phyloP scores from a whole-genome alignment of 2,329 filamentous ascomycete genomes.

The Penicillium nordicum region DNA sequence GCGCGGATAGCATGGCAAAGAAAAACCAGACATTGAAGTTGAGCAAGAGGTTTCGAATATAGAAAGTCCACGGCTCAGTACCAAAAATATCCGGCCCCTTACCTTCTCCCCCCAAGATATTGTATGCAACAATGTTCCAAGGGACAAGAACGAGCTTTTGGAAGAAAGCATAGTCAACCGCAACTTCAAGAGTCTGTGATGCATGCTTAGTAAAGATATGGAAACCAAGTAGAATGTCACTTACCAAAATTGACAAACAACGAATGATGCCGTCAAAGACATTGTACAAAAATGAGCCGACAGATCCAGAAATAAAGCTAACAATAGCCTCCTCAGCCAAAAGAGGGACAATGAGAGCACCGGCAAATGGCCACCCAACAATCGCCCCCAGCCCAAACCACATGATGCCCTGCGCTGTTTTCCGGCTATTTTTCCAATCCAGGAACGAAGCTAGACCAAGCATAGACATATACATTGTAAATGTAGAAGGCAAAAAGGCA shows the following conservation, averaged over 20 bases:
- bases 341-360: constrained; percentile 76
- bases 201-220: constrained; percentile 21
- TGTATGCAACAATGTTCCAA: constrained; percentile 94
- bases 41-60: constrained; percentile 81
- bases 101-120: constrained; percentile 76
- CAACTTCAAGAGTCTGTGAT: constrained; percentile 62
- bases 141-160: constrained; percentile 72
- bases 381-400: constrained; percentile 86
- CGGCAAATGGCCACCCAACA: constrained; percentile 91
- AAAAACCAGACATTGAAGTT: constrained; percentile 97
- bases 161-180: constrained; percentile 81
- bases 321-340: constrained; percentile 70
- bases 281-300: constrained; percentile 59
- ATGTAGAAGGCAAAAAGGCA: constrained; percentile 86
- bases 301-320: constrained; percentile 51
- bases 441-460: constrained; percentile 85
- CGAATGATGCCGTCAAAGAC: constrained; percentile 65
- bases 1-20: constrained; percentile 70
- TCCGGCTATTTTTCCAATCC: constrained; percentile 77
- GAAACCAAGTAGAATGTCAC: constrained; percentile 27
- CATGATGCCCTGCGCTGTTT: constrained; percentile 77
- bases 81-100: constrained; percentile 88
- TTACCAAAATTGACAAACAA: constrained; percentile 66
- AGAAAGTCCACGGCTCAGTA: constrained; percentile 95
- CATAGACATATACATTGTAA: constrained; percentile 92